A percentile compares a stretch with the other conserved stretches of the same genome.
phyloP scores from a whole-genome alignment of 495 filamentous ascomycete genomes.

The Cairneyella variabilis region DNA sequence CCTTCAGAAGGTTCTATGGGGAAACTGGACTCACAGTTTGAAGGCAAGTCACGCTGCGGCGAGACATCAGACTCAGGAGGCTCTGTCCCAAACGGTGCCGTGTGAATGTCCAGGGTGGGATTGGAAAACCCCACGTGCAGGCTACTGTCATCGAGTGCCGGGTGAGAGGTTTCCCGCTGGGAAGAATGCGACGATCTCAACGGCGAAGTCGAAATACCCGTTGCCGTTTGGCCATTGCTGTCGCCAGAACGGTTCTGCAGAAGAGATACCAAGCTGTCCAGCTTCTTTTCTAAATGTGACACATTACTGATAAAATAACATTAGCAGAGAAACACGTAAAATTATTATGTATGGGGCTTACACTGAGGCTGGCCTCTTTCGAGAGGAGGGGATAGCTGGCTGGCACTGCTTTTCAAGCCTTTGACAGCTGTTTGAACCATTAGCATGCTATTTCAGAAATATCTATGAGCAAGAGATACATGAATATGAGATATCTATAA shows the following conservation, averaged over 20 bases:
- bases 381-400: background rate
- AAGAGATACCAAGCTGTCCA: background rate
- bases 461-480: too few species aligned
- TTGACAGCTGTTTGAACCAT: background rate
- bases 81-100: too few species aligned
- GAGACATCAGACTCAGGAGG: too few species aligned
- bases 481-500: too few species aligned
- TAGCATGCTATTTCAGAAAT: background rate
- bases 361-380: background rate
- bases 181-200: background rate
- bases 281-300: slow-evolving; percentile 2
- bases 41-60: background rate
- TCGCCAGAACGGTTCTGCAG: too few species aligned
- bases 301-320: slow-evolving; percentile 2
- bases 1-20: background rate
- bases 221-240: background rate
- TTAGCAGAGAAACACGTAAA: background rate
- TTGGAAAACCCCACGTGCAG: too few species aligned
- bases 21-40: background rate
- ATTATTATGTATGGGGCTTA: background rate
- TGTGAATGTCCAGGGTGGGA: too few species aligned
- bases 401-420: slow-evolving; percentile 1
- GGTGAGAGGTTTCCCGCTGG: too few species aligned
- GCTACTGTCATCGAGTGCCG: too few species aligned
- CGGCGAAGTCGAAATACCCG: background rate